Evolutionary conservation across 1,139 yeast species (phyloP), one percentile per base, ranked within the genome.

Genomic region (Kurtzmaniella quercitrusa): DNA sequence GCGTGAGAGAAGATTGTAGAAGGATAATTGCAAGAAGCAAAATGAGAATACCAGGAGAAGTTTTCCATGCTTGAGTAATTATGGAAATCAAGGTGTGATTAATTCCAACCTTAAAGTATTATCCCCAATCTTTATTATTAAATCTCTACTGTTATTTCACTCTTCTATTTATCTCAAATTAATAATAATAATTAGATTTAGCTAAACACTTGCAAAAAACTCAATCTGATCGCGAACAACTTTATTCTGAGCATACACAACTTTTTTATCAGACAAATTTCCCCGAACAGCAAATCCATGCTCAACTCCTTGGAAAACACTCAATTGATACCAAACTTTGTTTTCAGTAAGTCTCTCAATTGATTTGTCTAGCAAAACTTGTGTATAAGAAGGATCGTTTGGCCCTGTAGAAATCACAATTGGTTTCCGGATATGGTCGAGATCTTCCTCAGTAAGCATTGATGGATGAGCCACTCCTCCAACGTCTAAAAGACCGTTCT

Each of bases 211-310:
- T 4, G 16, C 14, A 20, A 42, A 39, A 33, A 35, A 42, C 9
- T 33, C 32, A 32, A 74, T 50, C 54, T 78, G 82, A 59, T 82
- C 88, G 18, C 45, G 34, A 36, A 82, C 61, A 1, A 78, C 70
- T 66, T 80, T 82, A 47, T 81, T 83, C 59, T 74, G 77, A 36
- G 91, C 87, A 50, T 76, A 80, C 52, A 61, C 66, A 47, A 71
- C 73, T 37, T 50, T 54, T 6, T 82, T 80, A 44, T 65, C 63
- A 11, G 64, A 47, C 30, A 68, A 45, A 57, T 86, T 91, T 45
- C 88, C 93, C 61, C 84, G 80, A 34, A 74, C 77, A 12, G 89
- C 74, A 55, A 67, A 85, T 1, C 93, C 93, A 56, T 85, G 94
- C 2, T 53, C 32, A 15, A 74, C 79, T 39, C 82, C 82, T 34